Conservation (phyloP, 768 basidiomycete genomes). For the Boletus pseudopeckii region DNA sequence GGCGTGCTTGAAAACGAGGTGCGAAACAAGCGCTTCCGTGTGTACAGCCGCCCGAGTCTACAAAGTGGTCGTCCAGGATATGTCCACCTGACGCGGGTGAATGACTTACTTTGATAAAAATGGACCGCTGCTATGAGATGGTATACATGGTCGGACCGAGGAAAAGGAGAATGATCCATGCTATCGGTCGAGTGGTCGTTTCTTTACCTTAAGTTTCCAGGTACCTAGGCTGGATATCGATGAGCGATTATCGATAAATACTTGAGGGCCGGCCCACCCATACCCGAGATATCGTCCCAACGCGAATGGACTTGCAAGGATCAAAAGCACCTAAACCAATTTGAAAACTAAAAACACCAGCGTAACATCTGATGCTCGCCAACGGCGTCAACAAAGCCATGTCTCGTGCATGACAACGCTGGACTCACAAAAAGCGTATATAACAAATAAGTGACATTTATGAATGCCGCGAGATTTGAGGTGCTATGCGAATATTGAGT, state of each 20-base stretch:
- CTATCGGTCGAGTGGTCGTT: slow-evolving; percentile 56
- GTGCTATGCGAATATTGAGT: neutral
- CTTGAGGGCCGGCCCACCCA: neutral
- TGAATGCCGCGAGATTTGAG: neutral
- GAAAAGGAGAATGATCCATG: slow-evolving; percentile 60
- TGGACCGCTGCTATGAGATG: slow-evolving; percentile 50
- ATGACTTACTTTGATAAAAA: slow-evolving; percentile 36
- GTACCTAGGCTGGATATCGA: slow-evolving; percentile 36
- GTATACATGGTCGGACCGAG: slow-evolving; percentile 42
- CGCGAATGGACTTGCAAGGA: slow-evolving; percentile 4
- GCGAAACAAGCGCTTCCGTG: slow-evolving; percentile 33
- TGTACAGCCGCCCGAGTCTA: slow-evolving; percentile 46
- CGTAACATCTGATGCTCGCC: slow-evolving; percentile 1
- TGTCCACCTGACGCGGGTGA: neutral
- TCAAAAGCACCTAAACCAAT: neutral
- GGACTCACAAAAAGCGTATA: slow-evolving; percentile 6
- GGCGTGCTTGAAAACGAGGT: slow-evolving; percentile 51
- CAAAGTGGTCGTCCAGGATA: neutral
- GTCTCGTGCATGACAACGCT: neutral
- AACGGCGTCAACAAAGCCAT: neutral
- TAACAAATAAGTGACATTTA: neutral
- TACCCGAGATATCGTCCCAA: slow-evolving; percentile 8
- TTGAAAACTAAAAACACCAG: neutral
- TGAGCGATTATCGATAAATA: neutral
- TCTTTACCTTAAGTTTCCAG: slow-evolving; percentile 51